phyloP scores from a whole-genome alignment of 192 early-diverging fungal genomes.

The Linnemannia elongata region DNA sequence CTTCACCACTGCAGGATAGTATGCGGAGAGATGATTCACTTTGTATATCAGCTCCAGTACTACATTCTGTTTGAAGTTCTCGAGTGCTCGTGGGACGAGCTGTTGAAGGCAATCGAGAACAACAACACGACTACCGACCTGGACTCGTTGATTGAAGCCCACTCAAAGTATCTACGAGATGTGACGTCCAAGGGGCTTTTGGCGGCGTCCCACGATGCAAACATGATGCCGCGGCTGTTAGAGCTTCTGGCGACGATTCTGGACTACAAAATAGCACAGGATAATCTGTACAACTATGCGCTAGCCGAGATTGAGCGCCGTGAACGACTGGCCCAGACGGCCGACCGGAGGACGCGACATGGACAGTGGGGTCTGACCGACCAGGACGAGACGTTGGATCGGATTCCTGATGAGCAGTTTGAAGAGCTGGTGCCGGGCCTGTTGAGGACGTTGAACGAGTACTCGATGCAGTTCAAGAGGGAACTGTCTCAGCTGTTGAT shows the following conservation, averaged over 20 bases:
- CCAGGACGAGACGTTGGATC: slow-evolving; percentile 48
- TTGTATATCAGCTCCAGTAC: slow-evolving; percentile 93
- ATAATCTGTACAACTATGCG: slow-evolving; percentile 64
- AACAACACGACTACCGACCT: slow-evolving; percentile 72
- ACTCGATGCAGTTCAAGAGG: slow-evolving; percentile 59
- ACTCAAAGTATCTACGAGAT: slow-evolving; percentile 78
- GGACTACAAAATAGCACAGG: slow-evolving; percentile 71
- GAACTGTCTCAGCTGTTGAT: slow-evolving; percentile 69
- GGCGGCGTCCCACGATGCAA: slow-evolving; percentile 56
- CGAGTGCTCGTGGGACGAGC: slow-evolving; percentile 91
- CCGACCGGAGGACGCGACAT: slow-evolving; percentile 52
- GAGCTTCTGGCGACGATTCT: slow-evolving; percentile 76
- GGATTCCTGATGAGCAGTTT: slow-evolving; percentile 34
- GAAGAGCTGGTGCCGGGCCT: slow-evolving; percentile 59
- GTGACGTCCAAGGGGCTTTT: slow-evolving; percentile 79
- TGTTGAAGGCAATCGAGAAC: slow-evolving; percentile 69
- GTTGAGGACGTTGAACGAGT: slow-evolving; percentile 59
- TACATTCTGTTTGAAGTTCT: slow-evolving; percentile 93
- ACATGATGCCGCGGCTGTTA: slow-evolving; percentile 60
- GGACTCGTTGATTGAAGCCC: slow-evolving; percentile 84
- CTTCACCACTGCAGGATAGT: slow-evolving; percentile 78
- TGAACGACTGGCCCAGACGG: slow-evolving; percentile 43
- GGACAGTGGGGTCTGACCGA: slow-evolving; percentile 52
- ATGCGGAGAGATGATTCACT: slow-evolving; percentile 93
- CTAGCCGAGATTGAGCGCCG: slow-evolving; percentile 55